Conservation (phyloP, 352 stramenopile species). For the Aphanomyces astaci region DNA sequence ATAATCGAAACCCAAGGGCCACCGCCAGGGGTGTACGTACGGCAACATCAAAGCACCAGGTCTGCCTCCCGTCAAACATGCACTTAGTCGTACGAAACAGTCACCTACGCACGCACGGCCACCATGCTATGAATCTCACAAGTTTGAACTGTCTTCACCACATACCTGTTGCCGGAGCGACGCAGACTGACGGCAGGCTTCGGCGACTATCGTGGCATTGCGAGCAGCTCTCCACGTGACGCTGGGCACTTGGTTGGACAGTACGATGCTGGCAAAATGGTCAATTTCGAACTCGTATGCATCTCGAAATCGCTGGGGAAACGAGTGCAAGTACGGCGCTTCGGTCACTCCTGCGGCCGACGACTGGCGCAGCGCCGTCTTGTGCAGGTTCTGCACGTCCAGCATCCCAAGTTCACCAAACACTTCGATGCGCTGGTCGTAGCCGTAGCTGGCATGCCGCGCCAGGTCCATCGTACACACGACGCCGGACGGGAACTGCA, state of each 20-base stretch:
- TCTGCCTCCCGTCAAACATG: no score
- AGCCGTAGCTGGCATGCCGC: slow-evolving; percentile 80
- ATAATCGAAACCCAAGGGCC: no score
- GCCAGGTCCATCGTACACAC: slow-evolving; percentile 87
- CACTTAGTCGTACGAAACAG: not conserved
- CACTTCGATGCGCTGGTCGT: slow-evolving; percentile 90
- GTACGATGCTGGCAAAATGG: slow-evolving; percentile 65
- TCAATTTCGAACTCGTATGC: slow-evolving; percentile 82
- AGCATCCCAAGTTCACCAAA: slow-evolving; percentile 66
- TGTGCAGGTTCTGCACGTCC: slow-evolving; percentile 60
- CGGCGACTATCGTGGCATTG: slow-evolving; percentile 71
- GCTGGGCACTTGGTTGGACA: slow-evolving; percentile 31
- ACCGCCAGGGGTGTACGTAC: no score
- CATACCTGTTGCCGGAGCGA: slow-evolving; percentile 26
- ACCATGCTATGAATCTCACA: slow-evolving; percentile 27
- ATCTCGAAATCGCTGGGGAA: slow-evolving; percentile 80
- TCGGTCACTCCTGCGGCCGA: slow-evolving; percentile 41
- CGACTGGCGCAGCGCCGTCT: slow-evolving; percentile 48
- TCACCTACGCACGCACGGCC: not conserved
- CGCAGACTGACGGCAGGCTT: slow-evolving; percentile 58
- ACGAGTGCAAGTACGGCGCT: slow-evolving; percentile 70
- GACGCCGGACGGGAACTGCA: slow-evolving; percentile 59
- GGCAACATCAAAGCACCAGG: no score
- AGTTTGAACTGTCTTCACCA: slow-evolving; percentile 31
- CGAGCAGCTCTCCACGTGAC: slow-evolving; percentile 64